Conservation (phyloP, 441 rosid genomes). For the Erysimum cheiri region DNA sequence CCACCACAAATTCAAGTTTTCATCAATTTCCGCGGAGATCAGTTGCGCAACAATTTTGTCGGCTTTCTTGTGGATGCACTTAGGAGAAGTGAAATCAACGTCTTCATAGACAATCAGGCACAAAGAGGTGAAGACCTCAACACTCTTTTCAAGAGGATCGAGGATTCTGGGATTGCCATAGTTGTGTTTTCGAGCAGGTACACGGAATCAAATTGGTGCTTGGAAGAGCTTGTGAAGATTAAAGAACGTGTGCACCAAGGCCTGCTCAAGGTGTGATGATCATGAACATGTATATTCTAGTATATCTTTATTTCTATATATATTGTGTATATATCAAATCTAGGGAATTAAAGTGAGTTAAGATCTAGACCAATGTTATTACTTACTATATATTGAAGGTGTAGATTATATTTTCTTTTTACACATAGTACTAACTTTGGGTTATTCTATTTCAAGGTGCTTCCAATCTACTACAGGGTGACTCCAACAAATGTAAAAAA, state of each 20-base stretch:
- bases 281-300: not conserved
- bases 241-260: not conserved
- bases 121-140: not conserved
- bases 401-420: not conserved
- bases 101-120: not conserved
- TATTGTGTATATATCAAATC: not conserved
- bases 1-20: constrained; percentile 5
- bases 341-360: not conserved
- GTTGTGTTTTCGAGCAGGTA: constrained; percentile 26
- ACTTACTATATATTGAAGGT: not conserved
- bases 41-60: not conserved
- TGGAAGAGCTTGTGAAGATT: constrained; percentile 3
- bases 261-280: not conserved
- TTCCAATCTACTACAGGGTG: constrained; percentile 22
- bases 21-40: constrained; percentile 9
- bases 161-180: constrained; percentile 9
- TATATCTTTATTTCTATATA: not conserved
- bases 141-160: constrained; percentile 7
- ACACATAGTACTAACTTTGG: constrained; percentile 5
- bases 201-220: constrained; percentile 12
- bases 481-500: constrained; percentile 1
- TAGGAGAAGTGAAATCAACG: not conserved
- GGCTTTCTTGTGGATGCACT: constrained; percentile 1
- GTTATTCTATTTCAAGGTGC: constrained; percentile 8
- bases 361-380: not conserved